Evolutionary conservation across 805 yeast genomes (phyloP).

Genomic region (Blastobotrys terrestris): DNA sequence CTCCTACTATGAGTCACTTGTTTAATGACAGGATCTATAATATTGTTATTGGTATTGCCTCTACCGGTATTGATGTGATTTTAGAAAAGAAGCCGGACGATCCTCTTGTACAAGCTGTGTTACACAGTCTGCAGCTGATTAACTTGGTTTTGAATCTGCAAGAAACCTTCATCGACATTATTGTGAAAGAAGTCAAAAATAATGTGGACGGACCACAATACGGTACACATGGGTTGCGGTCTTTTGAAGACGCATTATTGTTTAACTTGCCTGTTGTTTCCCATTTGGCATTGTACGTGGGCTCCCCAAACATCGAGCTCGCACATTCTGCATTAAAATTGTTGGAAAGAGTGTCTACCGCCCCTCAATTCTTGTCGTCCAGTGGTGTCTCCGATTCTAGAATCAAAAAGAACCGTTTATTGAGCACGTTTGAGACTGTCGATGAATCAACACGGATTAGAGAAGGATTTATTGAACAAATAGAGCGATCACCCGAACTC

Average conservation of each 20-base stretch:
- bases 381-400: slow-evolving; percentile 30
- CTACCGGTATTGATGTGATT: slow-evolving; percentile 55
- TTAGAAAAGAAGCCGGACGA: slow-evolving; percentile 35
- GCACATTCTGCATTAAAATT: slow-evolving; percentile 51
- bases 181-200: slow-evolving; percentile 32
- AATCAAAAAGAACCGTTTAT: slow-evolving; percentile 48
- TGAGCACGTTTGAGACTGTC: slow-evolving; percentile 66
- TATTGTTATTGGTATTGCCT: slow-evolving; percentile 50
- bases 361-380: slow-evolving; percentile 40
- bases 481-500: slow-evolving; percentile 36
- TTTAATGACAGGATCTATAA: slow-evolving; percentile 54
- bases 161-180: slow-evolving; percentile 49
- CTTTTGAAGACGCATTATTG: slow-evolving; percentile 66
- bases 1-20: slow-evolving; percentile 54
- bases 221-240: slow-evolving; percentile 55
- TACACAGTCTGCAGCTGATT: slow-evolving; percentile 20
- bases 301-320: slow-evolving; percentile 45
- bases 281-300: slow-evolving; percentile 68
- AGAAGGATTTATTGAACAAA: slow-evolving; percentile 63
- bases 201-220: slow-evolving; percentile 19
- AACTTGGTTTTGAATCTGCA: slow-evolving; percentile 37
- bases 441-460: slow-evolving; percentile 74
- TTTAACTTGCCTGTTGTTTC: slow-evolving; percentile 68
- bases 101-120: slow-evolving; percentile 31
- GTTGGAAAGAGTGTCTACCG: slow-evolving; percentile 43